Evolutionary conservation across 768 basidiomycete species (phyloP).

Genomic region (Tubosaeta brunneosetosa): DNA sequence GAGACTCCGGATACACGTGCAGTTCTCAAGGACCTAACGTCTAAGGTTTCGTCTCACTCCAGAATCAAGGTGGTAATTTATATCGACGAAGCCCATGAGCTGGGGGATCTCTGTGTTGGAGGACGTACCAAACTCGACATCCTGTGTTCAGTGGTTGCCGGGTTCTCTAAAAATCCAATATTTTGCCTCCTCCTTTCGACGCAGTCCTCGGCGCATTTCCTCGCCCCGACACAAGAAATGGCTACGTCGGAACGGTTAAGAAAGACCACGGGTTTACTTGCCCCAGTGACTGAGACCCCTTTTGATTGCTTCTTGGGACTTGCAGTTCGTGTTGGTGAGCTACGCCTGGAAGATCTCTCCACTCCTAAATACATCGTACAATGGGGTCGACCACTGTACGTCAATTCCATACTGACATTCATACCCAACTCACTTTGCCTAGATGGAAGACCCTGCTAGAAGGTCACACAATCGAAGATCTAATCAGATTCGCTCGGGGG

Average conservation of each 20-base stretch:
- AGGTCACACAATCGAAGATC: neutral
- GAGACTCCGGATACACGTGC: too few relatives aligned
- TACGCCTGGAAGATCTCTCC: neutral
- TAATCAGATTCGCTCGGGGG: neutral
- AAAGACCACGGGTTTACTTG: too few relatives aligned
- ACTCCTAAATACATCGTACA: neutral
- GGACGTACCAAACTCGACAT: neutral
- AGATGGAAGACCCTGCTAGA: neutral
- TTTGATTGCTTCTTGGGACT: too few relatives aligned
- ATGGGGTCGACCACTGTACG: neutral
- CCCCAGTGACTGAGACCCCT: too few relatives aligned
- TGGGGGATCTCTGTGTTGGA: neutral
- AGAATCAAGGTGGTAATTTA: neutral
- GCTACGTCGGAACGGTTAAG: too few relatives aligned
- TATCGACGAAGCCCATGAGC: neutral
- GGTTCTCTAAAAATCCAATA: neutral
- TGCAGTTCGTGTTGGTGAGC: too few relatives aligned
- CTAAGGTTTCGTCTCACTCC: neutral
- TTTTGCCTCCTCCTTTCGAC: neutral
- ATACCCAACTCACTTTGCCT: neutral
- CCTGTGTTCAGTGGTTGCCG: neutral
- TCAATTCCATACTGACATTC: neutral
- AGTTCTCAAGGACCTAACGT: neutral
- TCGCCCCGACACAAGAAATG: too few relatives aligned
- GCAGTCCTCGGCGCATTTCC: neutral